Conservation (phyloP, 139 green algal species). For the Micractinium sp. region DNA sequence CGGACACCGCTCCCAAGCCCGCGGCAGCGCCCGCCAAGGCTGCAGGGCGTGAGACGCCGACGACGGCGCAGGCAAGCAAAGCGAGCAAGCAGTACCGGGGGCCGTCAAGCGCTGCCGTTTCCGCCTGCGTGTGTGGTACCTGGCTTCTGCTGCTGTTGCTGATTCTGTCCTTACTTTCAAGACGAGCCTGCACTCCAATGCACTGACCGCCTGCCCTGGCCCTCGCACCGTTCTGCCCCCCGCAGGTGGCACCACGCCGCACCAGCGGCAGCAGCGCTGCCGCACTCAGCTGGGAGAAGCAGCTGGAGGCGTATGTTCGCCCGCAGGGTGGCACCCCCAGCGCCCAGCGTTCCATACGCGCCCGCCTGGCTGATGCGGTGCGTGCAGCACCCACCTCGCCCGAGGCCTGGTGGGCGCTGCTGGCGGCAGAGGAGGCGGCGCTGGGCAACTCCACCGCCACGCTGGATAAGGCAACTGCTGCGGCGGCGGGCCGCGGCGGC, state of each 20-base stretch:
- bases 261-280: not conserved
- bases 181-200: not conserved
- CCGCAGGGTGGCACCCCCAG: not conserved
- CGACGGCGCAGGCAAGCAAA: not conserved
- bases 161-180: not conserved
- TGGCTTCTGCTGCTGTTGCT: not conserved
- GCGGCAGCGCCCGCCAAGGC: not conserved
- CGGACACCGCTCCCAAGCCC: not conserved
- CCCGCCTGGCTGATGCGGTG: constrained; percentile 12
- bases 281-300: constrained; percentile 4
- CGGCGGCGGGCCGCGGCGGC: not conserved
- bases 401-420: constrained; percentile 64
- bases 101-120: too few species aligned
- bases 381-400: constrained; percentile 25
- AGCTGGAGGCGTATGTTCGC: constrained; percentile 19
- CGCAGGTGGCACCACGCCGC: not conserved
- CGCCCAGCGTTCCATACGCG: not conserved
- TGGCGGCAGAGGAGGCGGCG: constrained; percentile 59
- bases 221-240: not conserved
- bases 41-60: constrained; percentile 1
- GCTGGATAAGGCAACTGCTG: not conserved
- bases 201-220: not conserved
- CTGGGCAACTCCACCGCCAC: not conserved
- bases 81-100: too few species aligned
- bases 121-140: too few species aligned